phyloP scores from a whole-genome alignment of 1,284 basidiomycete genomes.

The Leucoagaricus sp. region DNA sequence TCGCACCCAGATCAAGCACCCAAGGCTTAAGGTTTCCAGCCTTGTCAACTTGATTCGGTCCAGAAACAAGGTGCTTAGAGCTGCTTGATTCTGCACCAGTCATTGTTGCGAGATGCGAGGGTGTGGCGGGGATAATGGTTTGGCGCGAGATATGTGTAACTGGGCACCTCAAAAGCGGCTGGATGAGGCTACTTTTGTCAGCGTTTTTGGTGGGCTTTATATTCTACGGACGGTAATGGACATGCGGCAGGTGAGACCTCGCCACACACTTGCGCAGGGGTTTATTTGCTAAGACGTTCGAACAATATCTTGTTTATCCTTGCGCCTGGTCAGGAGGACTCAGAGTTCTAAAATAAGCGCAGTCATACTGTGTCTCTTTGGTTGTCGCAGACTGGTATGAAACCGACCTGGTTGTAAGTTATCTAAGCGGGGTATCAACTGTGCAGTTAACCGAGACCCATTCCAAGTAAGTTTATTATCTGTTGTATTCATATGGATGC shows the following conservation, averaged over 20 bases:
- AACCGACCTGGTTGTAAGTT: too few species aligned
- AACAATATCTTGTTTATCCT: too few species aligned
- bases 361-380: too few species aligned
- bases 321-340: too few species aligned
- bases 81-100: not conserved
- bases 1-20: not conserved
- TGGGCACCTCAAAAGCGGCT: too few species aligned
- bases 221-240: not conserved
- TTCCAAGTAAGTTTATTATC: too few species aligned
- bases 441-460: not conserved
- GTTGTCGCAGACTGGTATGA: too few species aligned
- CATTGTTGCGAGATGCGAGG: not conserved
- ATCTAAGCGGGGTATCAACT: not conserved
- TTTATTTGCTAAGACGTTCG: not conserved
- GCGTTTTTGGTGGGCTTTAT: not conserved
- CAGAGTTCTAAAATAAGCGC: too few species aligned
- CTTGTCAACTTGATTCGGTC: not conserved
- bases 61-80: not conserved
- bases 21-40: not conserved
- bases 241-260: not conserved
- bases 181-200: too few species aligned
- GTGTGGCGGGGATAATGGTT: not conserved
- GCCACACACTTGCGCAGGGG: not conserved
- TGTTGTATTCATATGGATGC: too few species aligned
- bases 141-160: too few species aligned